A percentile compares a stretch with the other conserved stretches of the same genome.
phyloP scores from a whole-genome alignment of 208 protist genomes.

The Naegleria fowleri region DNA sequence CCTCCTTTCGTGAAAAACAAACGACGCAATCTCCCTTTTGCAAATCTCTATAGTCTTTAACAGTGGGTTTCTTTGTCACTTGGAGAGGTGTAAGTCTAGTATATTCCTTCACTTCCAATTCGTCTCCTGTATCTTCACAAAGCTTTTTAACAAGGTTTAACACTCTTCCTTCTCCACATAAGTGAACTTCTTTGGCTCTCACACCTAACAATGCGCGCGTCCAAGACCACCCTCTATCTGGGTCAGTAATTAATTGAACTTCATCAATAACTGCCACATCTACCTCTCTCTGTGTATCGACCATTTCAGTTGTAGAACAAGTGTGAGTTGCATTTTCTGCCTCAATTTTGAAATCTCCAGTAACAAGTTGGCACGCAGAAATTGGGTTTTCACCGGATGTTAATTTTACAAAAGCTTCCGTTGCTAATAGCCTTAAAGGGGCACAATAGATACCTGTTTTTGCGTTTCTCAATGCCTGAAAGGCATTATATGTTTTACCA shows the following conservation, averaged over 20 bases:
- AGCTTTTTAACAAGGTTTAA: constrained; percentile 62
- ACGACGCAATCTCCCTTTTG: constrained; percentile 74
- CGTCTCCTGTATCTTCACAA: constrained; percentile 62
- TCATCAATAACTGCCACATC: constrained; percentile 85
- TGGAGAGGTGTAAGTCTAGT: constrained; percentile 64
- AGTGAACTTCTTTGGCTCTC: constrained; percentile 72
- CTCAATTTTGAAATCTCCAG: constrained; percentile 75
- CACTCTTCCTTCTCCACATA: constrained; percentile 77
- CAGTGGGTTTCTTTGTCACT: constrained; percentile 35
- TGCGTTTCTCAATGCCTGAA: constrained; percentile 54
- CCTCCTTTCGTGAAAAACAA: constrained; percentile 62
- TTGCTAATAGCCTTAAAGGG: constrained; percentile 12
- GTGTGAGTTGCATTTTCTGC: constrained; percentile 67
- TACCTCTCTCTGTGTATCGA: constrained; percentile 54
- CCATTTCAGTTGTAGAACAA: constrained; percentile 81
- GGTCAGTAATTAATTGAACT: constrained; percentile 82
- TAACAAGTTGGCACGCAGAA: constrained; percentile 52
- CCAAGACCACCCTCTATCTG: constrained; percentile 85
- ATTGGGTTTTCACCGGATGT: not conserved
- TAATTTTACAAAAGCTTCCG: not conserved
- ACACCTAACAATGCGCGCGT: constrained; percentile 80
- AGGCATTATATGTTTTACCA: constrained; percentile 81
- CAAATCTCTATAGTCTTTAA: not conserved
- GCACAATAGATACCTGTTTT: constrained; percentile 78
- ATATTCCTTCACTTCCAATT: constrained; percentile 62